Percentiles rank a stretch among this genome's conserved stretches.
phyloP scores from a whole-genome alignment of 306 rosid species.

The Herpetospermum pedunculosum region DNA sequence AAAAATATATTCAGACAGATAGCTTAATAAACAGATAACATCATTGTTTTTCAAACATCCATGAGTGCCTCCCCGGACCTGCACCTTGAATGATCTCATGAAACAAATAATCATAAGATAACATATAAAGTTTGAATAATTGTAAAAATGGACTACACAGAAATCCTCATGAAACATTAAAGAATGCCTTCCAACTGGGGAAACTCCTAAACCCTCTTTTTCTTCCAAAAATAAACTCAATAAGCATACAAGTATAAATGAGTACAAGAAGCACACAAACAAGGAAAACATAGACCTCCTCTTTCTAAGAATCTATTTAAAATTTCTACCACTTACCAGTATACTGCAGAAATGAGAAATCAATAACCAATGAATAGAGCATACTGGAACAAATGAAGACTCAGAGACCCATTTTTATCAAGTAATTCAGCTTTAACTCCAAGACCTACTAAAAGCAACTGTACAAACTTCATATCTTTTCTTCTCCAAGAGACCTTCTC shows the following conservation, averaged over 20 bases:
- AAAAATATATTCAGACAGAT: neutral
- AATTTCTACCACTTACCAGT: neutral
- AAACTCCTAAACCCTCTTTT: neutral
- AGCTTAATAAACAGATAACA: neutral
- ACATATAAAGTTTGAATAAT: neutral
- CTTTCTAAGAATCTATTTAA: neutral
- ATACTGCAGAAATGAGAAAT: neutral
- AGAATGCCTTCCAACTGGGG: neutral
- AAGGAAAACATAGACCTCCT: neutral
- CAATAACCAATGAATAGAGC: neutral
- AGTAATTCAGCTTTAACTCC: neutral
- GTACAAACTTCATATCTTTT: neutral
- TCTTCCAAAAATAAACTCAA: neutral
- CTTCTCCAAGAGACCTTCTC: neutral
- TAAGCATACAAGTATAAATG: neutral
- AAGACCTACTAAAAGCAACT: neutral
- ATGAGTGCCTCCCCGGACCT: too few species aligned
- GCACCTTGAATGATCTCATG: neutral
- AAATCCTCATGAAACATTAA: neutral
- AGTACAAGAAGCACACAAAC: neutral
- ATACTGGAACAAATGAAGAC: neutral
- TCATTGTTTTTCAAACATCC: neutral
- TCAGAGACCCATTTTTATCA: neutral
- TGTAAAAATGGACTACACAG: neutral
- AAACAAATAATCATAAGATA: neutral